A percentile compares a stretch with the other conserved stretches of the same genome.
Conservation (phyloP, 352 stramenopile species). For the Globisporangium nodosum region DNA sequence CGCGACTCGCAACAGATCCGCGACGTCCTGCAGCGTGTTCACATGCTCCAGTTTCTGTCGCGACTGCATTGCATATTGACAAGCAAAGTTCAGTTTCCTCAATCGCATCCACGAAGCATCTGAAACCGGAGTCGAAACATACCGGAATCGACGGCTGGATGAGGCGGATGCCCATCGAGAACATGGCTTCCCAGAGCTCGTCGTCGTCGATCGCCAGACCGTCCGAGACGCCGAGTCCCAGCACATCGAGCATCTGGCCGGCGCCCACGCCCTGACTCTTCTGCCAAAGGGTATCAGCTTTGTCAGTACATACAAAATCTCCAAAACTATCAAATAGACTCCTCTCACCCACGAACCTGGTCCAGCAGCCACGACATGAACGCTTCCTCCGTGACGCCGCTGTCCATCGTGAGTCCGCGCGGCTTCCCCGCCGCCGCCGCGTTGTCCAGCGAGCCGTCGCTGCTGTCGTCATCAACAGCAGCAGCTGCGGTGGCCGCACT, state of each 20-base stretch:
- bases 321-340: background rate
- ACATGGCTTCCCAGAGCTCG: constrained; percentile 80
- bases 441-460: background rate
- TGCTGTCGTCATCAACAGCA: constrained; percentile 10
- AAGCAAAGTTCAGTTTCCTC: background rate
- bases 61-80: constrained; percentile 14
- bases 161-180: constrained; percentile 80
- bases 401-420: background rate
- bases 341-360: constrained; percentile 15
- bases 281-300: constrained; percentile 13
- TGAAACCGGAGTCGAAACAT: constrained; percentile 6
- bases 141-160: constrained; percentile 62
- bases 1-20: constrained; percentile 54
- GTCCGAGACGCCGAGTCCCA: constrained; percentile 77
- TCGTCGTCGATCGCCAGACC: constrained; percentile 72
- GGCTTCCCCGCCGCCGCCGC: background rate
- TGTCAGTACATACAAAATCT: background rate
- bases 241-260: constrained; percentile 67
- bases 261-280: constrained; percentile 57
- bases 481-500: background rate
- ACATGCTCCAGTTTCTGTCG: constrained; percentile 47
- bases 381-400: constrained; percentile 59
- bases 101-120: too few species aligned
- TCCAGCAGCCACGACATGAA: constrained; percentile 77
- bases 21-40: constrained; percentile 74